phyloP scores from a whole-genome alignment of 2,329 filamentous ascomycete species.

The Bipolaris cookei region DNA sequence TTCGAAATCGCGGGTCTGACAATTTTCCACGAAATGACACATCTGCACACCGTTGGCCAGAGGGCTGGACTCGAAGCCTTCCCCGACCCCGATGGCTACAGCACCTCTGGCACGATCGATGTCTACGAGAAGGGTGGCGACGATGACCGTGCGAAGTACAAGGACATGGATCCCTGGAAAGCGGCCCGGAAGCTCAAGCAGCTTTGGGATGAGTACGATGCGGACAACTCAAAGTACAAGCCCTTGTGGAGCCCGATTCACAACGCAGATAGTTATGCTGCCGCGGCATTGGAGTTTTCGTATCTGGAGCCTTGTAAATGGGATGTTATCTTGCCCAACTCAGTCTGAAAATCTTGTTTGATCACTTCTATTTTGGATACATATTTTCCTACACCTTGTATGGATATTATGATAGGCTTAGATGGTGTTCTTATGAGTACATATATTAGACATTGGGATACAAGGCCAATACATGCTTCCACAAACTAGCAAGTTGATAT shows the following conservation, averaged over 20 bases:
- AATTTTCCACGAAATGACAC: conserved; percentile 13
- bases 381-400: not conserved
- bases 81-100: conserved; percentile 7
- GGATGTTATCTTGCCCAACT: conserved; percentile 11
- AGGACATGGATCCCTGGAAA: conserved; percentile 12
- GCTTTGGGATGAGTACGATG: conserved; percentile 12
- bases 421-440: not conserved
- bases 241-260: conserved; percentile 5
- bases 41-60: conserved; percentile 10
- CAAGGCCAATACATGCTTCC: not conserved
- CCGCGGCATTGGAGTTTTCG: conserved; percentile 5
- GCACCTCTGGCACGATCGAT: conserved; percentile 8
- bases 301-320: conserved; percentile 9
- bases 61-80: conserved; percentile 11
- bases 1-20: conserved; percentile 11
- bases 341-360: not conserved
- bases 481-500: not conserved
- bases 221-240: conserved; percentile 13
- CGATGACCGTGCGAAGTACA: conserved; percentile 8
- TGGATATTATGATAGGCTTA: not conserved
- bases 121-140: conserved; percentile 13
- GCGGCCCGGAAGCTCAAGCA: conserved; percentile 12
- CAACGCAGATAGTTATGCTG: conserved; percentile 13
- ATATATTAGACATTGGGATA: not conserved
- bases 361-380: not conserved